Evolutionary conservation across 148 eudicot genomes (phyloP), one percentile per base, ranked within the genome.

Genomic region (Rheum nobile): DNA sequence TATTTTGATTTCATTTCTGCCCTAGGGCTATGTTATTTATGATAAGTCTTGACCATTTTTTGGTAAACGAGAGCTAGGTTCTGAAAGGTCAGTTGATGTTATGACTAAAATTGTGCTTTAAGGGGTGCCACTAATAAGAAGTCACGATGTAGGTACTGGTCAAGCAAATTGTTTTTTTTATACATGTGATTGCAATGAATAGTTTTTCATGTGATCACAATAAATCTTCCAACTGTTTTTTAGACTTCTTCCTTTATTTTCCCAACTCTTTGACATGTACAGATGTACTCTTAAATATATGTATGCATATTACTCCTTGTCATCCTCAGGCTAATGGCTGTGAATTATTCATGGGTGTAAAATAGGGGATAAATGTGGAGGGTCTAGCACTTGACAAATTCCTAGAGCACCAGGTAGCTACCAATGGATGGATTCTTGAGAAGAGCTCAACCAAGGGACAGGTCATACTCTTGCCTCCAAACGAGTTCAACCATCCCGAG

Each of bases 401-500:
- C 83, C 72, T 95, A 26, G 97, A 91, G 81, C 90, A 90, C 46
- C 92, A 88, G 38, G 88, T 82, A 6, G 72, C 87, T 0, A 93
- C 87, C 81, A 70, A 69, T 12, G 90, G 96, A 70, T 95, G 99
- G 99, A 52, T 57, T 63, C 70, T 91, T 16, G 98, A 91, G 82
- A 94, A 88, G 79, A 80, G 80, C 69, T 83, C 82, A 37, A 87
- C 80, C 50, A 90, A 83, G 77, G 87, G 89, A 54, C 96, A 87
- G 77, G 79, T 88, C 31, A 84, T 91, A 39, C 68, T 75, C 71
- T 79, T 95, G 54, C 97, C 97, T 14, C 67, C 59, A 26, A 95
- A 77, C 65, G 94, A 91, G 81, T 95, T 91, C 73, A 95, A 91
- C 80, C 87, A 90, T 80, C 97, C 99, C 4, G 97, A 86, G 71